Base-by-base conservation (phyloP, 805 yeast genomes). In the Lachancea dasiensis region DNA sequence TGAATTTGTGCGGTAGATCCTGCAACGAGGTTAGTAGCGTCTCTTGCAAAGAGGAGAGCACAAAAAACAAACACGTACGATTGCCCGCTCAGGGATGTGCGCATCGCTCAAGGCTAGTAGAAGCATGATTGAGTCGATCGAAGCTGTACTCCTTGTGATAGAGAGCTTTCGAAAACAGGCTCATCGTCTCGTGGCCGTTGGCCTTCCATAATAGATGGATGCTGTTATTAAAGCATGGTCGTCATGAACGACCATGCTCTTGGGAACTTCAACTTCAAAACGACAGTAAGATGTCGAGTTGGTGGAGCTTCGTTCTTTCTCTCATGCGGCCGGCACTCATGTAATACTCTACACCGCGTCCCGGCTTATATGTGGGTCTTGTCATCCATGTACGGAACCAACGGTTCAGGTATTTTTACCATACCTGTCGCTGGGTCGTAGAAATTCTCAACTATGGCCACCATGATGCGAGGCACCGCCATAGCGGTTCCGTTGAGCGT, bases 401-500 rank as follows among this genome's bases (percentile, higher is more conserved):
- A 65, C 1, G 75, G 83, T 31, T 73, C 60, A 4, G 97, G 97
- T 36, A 89, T 73, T 9, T 54, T 45, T 5, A 89, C 72, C 4
- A 69, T 58, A 10, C 76, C 63, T 0, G 73, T 69, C 3, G 48
- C 59, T 3, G 78, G 72, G 45, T 86, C 81, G 52, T 83, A 92
- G 49, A 72, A 73, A 57, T 83, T 92, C 62, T 92, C 98, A 4
- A 90, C 64, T n/a, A 92, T 70, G 1, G 97, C 96, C 15, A 89
- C 71, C 14, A 92, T 78, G 1, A 89, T 81, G 42, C 98, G 68
- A 2, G 98, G 98, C 11, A 90, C 81, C 1, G 98, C 98, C 73
- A 89, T 72, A 2, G 95, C 95, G 0, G 98, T 92, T 13, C 97
- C 98, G 49, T 92, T 92, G 31, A 92, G 68, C 0, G 98, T 92